These are phyloP conservation scores for Melastoma candidum DNA, from an alignment of 441 rosid species.

Conservation along the genomic window DNA sequence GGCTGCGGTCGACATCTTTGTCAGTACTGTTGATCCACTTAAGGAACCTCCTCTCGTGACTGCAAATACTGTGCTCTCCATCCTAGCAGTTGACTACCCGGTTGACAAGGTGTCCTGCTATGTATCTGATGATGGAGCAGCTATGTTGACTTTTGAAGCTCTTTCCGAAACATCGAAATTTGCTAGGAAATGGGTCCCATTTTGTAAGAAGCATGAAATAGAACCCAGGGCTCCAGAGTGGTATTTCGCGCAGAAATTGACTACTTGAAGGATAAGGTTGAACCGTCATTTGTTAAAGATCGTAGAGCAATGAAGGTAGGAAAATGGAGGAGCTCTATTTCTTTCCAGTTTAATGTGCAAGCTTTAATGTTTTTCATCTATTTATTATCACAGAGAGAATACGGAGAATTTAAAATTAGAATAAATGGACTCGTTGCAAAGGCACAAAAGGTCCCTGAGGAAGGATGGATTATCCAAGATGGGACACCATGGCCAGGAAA, in stretches of 20 bases:
- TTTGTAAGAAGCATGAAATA: constrained; percentile 74
- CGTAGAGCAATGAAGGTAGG: constrained; percentile 97
- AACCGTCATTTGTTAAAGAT: constrained; percentile 95
- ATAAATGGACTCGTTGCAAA: constrained; percentile 87
- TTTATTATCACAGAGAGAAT: constrained; percentile 63
- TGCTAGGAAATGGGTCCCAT: constrained; percentile 98
- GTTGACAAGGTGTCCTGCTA: constrained; percentile 98
- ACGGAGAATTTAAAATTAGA: constrained; percentile 92
- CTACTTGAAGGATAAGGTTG: constrained; percentile 94
- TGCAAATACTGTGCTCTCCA: constrained; percentile 94
- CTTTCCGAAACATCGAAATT: constrained; percentile 92
- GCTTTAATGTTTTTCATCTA: constrained; percentile 1
- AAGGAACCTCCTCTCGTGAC: constrained; percentile 99
- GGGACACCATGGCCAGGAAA: constrained; percentile 99
- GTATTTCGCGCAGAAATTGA: constrained; percentile 87
- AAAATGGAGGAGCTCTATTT: constrained; percentile 8
- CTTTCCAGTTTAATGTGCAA: constrained; percentile 6
- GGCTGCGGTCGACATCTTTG: constrained; percentile 96
- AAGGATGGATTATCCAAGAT: constrained; percentile 99
- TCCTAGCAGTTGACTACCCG: constrained; percentile 94
- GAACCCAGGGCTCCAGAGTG: constrained; percentile 99
- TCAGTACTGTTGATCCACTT: constrained; percentile 94
- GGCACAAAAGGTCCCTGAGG: constrained; percentile 88
- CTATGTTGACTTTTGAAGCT: constrained; percentile 93
- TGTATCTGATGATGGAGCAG: constrained; percentile 98